Conservation (phyloP, 805 yeast species). For the Lipomyces orientalis region DNA sequence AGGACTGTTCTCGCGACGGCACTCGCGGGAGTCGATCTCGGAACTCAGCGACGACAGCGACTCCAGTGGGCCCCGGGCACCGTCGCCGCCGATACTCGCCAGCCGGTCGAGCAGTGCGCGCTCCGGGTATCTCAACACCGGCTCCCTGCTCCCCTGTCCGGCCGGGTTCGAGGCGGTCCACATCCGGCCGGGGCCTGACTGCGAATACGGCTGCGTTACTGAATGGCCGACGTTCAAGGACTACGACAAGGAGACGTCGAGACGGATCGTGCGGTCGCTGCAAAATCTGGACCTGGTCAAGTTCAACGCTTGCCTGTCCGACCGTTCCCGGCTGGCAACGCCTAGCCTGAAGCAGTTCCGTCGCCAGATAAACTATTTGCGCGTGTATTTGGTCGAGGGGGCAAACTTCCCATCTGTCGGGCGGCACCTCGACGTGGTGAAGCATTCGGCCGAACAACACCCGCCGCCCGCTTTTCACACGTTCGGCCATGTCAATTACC, state of each 20-base stretch:
- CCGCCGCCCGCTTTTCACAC: background rate
- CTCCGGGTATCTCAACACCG: background rate
- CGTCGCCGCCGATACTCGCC: background rate
- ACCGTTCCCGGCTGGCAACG: background rate
- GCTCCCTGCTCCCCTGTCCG: background rate
- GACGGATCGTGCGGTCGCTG: background rate
- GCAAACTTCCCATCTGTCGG: background rate
- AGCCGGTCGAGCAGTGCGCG: background rate
- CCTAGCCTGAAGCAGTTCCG: background rate
- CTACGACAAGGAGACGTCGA: background rate
- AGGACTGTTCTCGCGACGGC: background rate
- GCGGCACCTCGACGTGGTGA: background rate
- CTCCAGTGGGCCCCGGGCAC: background rate
- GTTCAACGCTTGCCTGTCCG: background rate
- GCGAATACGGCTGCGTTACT: background rate
- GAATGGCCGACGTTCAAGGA: background rate
- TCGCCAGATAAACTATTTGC: background rate
- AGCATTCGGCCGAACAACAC: background rate
- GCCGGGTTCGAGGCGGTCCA: background rate
- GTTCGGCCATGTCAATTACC: background rate
- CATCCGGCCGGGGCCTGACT: background rate
- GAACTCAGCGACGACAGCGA: background rate
- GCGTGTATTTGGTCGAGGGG: background rate
- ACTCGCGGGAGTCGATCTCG: background rate
- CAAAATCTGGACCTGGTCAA: background rate